Evolutionary conservation across 345 rosid species (phyloP).

Genomic region (Erucastrum elatum): DNA sequence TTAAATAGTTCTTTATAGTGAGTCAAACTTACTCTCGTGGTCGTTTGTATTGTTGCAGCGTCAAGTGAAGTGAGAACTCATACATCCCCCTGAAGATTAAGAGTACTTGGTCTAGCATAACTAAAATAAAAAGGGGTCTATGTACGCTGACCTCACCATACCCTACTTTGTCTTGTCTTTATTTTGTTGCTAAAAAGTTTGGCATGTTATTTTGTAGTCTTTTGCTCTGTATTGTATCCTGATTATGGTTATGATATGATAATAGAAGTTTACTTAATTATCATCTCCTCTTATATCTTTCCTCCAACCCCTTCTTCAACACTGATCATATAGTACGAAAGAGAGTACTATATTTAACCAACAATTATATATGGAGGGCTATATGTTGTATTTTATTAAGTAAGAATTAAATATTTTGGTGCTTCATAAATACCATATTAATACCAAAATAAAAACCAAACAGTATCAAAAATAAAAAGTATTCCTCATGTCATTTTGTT

Average conservation of each 20-base stretch:
- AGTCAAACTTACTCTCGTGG: background rate
- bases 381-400: too few relatives aligned
- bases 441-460: too few relatives aligned
- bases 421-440: too few relatives aligned
- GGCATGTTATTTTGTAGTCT: constrained; percentile 8
- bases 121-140: constrained; percentile 15
- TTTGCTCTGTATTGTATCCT: constrained; percentile 12
- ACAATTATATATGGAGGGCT: background rate
- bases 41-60: constrained; percentile 5
- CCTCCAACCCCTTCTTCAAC: constrained; percentile 1
- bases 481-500: too few relatives aligned
- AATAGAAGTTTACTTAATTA: constrained; percentile 2
- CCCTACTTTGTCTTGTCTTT: constrained; percentile 1
- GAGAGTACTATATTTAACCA: background rate
- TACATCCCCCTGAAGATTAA: background rate
- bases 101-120: constrained; percentile 15
- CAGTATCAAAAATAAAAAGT: too few relatives aligned
- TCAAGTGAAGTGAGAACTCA: constrained; percentile 16
- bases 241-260: constrained; percentile 15
- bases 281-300: constrained; percentile 1
- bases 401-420: too few relatives aligned
- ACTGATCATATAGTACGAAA: background rate
- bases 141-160: background rate
- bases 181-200: background rate
- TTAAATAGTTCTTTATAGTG: too few relatives aligned